A percentile compares a stretch with the other conserved stretches of the same genome.
Conservation (phyloP, 345 rosid genomes). For the Dimocarpus longan region DNA sequence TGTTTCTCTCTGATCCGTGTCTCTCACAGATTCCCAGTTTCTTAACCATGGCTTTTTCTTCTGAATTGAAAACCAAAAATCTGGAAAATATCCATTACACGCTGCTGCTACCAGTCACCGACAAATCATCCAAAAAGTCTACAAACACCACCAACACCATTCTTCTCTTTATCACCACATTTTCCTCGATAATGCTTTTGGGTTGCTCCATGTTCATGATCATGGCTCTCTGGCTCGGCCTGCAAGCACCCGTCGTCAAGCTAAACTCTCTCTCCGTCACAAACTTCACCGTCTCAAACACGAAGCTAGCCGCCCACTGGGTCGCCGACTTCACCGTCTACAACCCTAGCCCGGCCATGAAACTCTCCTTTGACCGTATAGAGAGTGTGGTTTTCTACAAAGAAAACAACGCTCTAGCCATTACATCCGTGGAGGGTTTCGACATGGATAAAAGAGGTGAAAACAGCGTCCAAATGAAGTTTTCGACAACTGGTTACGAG, state of each 20-base stretch:
- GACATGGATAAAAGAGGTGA: background rate
- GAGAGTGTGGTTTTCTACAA: conserved; percentile 12
- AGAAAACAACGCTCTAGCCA: conserved; percentile 10
- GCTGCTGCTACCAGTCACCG: background rate
- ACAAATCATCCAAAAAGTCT: background rate
- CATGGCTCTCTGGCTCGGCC: conserved; percentile 3
- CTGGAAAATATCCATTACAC: background rate
- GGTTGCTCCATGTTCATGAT: background rate
- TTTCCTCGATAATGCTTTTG: background rate
- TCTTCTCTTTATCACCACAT: background rate
- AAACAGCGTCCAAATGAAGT: background rate
- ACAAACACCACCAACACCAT: background rate
- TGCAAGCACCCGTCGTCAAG: conserved; percentile 12
- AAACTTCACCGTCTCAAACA: conserved; percentile 19
- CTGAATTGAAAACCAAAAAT: background rate
- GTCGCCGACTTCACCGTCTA: conserved; percentile 20
- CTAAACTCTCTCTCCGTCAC: conserved; percentile 22
- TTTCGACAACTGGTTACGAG: conserved; percentile 6
- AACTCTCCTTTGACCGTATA: conserved; percentile 9
- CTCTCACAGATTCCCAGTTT: background rate
- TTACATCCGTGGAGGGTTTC: conserved; percentile 7
- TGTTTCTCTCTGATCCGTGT: background rate
- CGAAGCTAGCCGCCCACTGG: conserved; percentile 25
- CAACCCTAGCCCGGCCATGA: conserved; percentile 27
- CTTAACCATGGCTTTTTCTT: background rate